Conservation (phyloP, 2,329 filamentous ascomycete species). For the Trichoderma endophyticum region DNA sequence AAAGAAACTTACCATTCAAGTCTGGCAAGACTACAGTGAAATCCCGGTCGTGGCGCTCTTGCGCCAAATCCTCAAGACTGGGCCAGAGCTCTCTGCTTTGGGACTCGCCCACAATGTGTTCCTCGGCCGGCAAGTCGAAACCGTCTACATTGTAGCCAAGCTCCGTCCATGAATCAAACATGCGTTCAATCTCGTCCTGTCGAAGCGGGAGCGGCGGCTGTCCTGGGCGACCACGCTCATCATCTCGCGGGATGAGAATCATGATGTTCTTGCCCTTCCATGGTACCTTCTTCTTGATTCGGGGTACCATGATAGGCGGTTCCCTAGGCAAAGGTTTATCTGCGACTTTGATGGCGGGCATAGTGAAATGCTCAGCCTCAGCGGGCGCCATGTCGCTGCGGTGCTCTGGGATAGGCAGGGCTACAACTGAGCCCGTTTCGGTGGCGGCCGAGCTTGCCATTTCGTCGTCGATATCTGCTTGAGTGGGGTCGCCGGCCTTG, state of each 20-base stretch:
- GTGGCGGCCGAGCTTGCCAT: conserved; percentile 34
- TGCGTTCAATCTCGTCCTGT: conserved; percentile 54
- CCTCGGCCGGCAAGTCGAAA: conserved; percentile 61
- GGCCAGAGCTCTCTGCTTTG: conserved; percentile 72
- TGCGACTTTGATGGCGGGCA: conserved; percentile 32
- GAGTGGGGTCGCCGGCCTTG: conserved; percentile 33
- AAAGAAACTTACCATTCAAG: conserved; percentile 50
- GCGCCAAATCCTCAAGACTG: conserved; percentile 53
- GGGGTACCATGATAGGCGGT: conserved; percentile 46
- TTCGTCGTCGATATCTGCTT: conserved; percentile 23
- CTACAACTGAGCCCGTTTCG: conserved; percentile 21
- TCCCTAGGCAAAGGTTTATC: conserved; percentile 40
- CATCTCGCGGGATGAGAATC: conserved; percentile 66
- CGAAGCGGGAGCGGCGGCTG: conserved; percentile 53
- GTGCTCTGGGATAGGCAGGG: neutral
- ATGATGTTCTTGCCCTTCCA: conserved; percentile 75
- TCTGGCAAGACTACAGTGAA: conserved; percentile 68
- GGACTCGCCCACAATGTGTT: conserved; percentile 42
- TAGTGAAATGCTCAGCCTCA: conserved; percentile 20
- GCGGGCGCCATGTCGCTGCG: neutral
- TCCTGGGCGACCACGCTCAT: conserved; percentile 59
- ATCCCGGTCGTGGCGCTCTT: conserved; percentile 51
- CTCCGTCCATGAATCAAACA: conserved; percentile 64
- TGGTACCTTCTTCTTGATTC: conserved; percentile 66
- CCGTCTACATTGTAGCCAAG: conserved; percentile 67